Conservation (phyloP, 805 yeast genomes). For the Saccharomycopsis selenospora region DNA sequence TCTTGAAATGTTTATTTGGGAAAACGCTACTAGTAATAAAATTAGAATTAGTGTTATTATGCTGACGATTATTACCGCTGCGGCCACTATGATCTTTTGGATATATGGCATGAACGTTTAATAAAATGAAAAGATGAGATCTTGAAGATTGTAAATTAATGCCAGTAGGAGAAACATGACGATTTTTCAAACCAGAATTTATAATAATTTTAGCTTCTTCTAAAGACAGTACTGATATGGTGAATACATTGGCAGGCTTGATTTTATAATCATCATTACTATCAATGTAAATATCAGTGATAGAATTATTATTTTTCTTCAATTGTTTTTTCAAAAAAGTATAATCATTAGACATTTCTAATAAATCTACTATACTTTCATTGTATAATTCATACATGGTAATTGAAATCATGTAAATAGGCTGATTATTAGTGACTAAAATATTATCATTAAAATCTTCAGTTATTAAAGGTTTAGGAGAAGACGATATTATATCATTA, state of each 20-base stretch:
- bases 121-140: conserved; percentile 44
- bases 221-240: conserved; percentile 31
- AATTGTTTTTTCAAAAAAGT: conserved; percentile 24
- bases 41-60: conserved; percentile 17
- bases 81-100: conserved; percentile 1
- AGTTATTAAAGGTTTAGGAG: conserved; percentile 21
- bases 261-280: conserved; percentile 36
- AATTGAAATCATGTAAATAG: conserved; percentile 34
- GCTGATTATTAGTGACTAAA: neutral
- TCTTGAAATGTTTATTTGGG: conserved; percentile 12
- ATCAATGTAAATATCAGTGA: conserved; percentile 38
- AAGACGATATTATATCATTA: conserved; percentile 19
- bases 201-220: conserved; percentile 34
- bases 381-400: conserved; percentile 49
- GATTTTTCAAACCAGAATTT: conserved; percentile 33
- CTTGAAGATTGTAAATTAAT: conserved; percentile 40
- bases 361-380: conserved; percentile 37
- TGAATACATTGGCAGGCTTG: conserved; percentile 38
- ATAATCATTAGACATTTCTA: conserved; percentile 21
- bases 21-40: conserved; percentile 15
- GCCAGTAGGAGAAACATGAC: conserved; percentile 38
- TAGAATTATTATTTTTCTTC: conserved; percentile 24
- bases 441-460: conserved; percentile 18
- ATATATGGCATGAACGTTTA: conserved; percentile 31
- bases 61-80: neutral